phyloP scores from a whole-genome alignment of 495 filamentous ascomycete species.

The Halenospora varia region DNA sequence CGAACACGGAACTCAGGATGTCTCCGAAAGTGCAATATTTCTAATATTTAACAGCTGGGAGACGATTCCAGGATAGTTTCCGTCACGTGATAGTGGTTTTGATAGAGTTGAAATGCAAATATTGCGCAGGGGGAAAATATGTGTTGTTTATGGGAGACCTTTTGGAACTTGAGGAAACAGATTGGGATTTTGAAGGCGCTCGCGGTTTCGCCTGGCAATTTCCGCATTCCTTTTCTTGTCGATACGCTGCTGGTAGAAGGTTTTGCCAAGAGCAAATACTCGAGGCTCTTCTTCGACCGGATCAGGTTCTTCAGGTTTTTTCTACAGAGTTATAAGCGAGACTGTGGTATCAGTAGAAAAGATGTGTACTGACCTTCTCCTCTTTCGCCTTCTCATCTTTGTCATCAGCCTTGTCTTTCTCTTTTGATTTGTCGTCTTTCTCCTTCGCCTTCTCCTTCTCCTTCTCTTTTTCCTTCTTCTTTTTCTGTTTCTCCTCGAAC shows the following conservation, averaged over 20 bases:
- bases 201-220: constrained; percentile 74
- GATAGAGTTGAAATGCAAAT: too few species aligned
- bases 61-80: too few species aligned
- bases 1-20: too few species aligned
- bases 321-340: constrained; percentile 10
- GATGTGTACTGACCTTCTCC: constrained; percentile 36
- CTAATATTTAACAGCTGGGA: too few species aligned
- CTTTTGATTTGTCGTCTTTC: constrained; percentile 46
- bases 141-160: too few species aligned
- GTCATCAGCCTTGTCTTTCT: constrained; percentile 43
- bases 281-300: constrained; percentile 58
- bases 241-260: constrained; percentile 81
- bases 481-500: constrained; percentile 67
- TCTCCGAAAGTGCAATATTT: too few species aligned
- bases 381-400: constrained; percentile 46
- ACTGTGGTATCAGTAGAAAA: neutral
- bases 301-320: constrained; percentile 14
- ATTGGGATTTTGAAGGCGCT: constrained; percentile 72
- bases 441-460: constrained; percentile 46
- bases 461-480: constrained; percentile 56
- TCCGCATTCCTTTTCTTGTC: constrained; percentile 76
- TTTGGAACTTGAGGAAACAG: constrained; percentile 83
- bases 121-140: too few species aligned
- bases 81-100: too few species aligned
- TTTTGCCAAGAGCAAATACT: constrained; percentile 80